phyloP scores from a whole-genome alignment of 192 early-diverging fungal species.

The Chytriomyces sp. region DNA sequence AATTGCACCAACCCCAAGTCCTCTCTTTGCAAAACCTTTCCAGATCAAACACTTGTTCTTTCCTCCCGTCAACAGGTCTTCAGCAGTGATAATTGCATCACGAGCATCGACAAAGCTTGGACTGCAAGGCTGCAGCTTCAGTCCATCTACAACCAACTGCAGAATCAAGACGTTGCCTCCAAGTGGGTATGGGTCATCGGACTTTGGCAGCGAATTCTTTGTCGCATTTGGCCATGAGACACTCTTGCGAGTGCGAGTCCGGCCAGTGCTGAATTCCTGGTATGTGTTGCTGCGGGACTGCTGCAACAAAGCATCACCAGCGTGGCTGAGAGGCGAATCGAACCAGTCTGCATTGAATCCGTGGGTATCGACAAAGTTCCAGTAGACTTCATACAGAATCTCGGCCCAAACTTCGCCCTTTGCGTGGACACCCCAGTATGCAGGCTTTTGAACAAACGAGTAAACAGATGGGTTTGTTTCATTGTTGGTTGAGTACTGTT shows the following conservation, averaged over 20 bases:
- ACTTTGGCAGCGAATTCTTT: not conserved
- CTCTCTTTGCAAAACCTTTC: slow-evolving; percentile 82
- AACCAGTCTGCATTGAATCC: slow-evolving; percentile 60
- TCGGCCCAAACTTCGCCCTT: slow-evolving; percentile 94
- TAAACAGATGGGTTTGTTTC: slow-evolving; percentile 83
- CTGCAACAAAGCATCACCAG: not conserved
- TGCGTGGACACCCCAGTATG: slow-evolving; percentile 91
- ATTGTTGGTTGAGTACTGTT: slow-evolving; percentile 80
- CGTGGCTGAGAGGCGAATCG: slow-evolving; percentile 28
- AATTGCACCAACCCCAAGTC: slow-evolving; percentile 77
- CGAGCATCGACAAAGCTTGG: slow-evolving; percentile 61
- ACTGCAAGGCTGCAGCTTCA: slow-evolving; percentile 61
- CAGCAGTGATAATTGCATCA: slow-evolving; percentile 56
- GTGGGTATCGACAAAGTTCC: slow-evolving; percentile 61
- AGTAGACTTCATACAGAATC: slow-evolving; percentile 82
- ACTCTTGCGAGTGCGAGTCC: not conserved
- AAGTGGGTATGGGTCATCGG: slow-evolving; percentile 9
- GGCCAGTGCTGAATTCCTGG: slow-evolving; percentile 46
- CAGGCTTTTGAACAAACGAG: slow-evolving; percentile 73
- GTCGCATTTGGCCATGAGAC: not conserved
- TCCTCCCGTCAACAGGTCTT: slow-evolving; percentile 47
- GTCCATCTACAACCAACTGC: slow-evolving; percentile 58
- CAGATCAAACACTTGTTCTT: slow-evolving; percentile 55
- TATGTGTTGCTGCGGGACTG: slow-evolving; percentile 3
- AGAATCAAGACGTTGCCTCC: slow-evolving; percentile 56